Conservation (phyloP, 768 basidiomycete genomes). For the Naganishia vishniacii region DNA sequence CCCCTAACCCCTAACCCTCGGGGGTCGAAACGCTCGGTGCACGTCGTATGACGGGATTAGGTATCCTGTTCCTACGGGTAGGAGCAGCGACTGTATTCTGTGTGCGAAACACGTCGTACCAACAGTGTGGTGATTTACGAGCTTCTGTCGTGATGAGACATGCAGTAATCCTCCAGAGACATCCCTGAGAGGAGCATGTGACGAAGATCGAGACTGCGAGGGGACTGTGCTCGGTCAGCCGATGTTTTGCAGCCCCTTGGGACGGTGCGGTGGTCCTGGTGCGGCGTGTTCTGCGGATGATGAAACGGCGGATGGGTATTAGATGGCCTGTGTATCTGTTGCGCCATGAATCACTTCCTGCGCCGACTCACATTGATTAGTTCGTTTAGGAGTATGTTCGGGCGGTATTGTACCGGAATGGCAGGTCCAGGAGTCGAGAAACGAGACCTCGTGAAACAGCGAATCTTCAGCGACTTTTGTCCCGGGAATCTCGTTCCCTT, state of each 20-base stretch:
- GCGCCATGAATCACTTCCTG: background rate
- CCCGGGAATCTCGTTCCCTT: no score
- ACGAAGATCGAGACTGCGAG: background rate
- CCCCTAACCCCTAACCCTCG: no score
- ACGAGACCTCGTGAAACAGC: no score
- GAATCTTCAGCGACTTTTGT: no score
- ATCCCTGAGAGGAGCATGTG: background rate
- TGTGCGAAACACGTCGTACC: background rate
- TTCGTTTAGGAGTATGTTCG: no score
- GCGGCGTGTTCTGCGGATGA: background rate
- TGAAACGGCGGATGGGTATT: background rate
- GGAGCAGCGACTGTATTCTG: background rate
- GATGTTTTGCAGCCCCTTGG: slow-evolving; percentile 2
- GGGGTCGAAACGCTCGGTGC: background rate
- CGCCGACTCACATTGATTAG: no score
- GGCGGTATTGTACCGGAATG: no score
- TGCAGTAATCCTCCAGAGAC: background rate
- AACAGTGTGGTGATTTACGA: background rate
- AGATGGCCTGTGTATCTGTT: background rate
- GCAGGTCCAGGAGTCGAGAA: no score
- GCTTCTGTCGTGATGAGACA: background rate
- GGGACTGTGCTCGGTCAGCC: background rate
- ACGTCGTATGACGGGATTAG: background rate
- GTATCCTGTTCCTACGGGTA: background rate
- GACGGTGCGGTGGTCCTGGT: background rate